Conservation (phyloP, 164 flowering plant species). For the Vitis rotundifolia region DNA sequence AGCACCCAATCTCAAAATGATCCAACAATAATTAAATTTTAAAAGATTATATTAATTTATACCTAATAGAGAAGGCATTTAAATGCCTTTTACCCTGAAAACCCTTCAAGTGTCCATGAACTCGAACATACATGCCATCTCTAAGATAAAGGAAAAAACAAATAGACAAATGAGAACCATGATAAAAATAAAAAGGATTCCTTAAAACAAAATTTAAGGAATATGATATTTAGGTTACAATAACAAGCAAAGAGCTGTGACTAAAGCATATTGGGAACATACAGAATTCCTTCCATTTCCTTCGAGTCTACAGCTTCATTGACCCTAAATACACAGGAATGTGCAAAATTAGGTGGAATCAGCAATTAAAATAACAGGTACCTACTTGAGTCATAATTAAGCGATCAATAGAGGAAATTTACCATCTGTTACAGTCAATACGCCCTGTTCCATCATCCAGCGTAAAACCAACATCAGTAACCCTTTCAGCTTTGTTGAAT, state of each 20-base stretch:
- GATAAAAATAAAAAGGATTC: not conserved
- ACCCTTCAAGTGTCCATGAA: conserved; percentile 78
- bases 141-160: conserved; percentile 26
- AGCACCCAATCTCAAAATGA: not conserved
- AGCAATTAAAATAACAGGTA: not conserved
- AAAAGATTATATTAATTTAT: conserved; percentile 1
- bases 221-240: not conserved
- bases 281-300: conserved; percentile 67
- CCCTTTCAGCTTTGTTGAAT: conserved; percentile 51
- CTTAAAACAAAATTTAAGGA: not conserved
- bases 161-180: not conserved
- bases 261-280: conserved; percentile 14
- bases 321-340: conserved; percentile 39
- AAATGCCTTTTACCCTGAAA: conserved; percentile 72
- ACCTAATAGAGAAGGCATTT: conserved; percentile 73
- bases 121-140: conserved; percentile 77
- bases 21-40: not conserved
- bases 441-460: conserved; percentile 95
- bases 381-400: not conserved
- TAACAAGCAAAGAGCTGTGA: not conserved
- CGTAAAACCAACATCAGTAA: conserved; percentile 63
- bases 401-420: not conserved
- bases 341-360: not conserved
- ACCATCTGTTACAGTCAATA: conserved; percentile 82
- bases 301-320: conserved; percentile 55